These are phyloP conservation scores for Pulveroboletus sp. DNA, from an alignment of 768 basidiomycete species.

Conservation along the genomic window DNA sequence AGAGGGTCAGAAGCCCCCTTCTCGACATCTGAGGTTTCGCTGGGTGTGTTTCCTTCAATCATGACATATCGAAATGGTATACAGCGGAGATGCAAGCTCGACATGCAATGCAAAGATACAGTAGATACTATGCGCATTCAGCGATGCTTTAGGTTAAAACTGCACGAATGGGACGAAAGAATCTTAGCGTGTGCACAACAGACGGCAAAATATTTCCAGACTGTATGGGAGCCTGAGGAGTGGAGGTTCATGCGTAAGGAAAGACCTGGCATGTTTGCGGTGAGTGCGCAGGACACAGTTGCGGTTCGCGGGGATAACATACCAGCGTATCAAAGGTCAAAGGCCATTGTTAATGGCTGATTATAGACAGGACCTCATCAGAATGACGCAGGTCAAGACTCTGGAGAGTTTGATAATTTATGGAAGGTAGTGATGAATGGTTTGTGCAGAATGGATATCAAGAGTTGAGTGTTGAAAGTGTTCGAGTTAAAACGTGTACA, in stretches of 20 bases:
- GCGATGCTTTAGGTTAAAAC: conserved; percentile 10
- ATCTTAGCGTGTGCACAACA: background rate
- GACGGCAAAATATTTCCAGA: background rate
- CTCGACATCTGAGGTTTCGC: no score
- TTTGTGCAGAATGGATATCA: background rate
- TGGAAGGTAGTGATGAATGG: background rate
- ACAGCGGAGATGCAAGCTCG: background rate
- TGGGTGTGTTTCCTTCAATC: no score
- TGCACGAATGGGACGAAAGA: background rate
- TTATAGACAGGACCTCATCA: background rate
- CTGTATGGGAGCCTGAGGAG: background rate
- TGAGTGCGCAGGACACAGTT: background rate
- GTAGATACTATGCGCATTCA: conserved; percentile 12
- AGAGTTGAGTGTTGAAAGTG: background rate
- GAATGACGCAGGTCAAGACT: background rate
- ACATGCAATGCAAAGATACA: conserved; percentile 6
- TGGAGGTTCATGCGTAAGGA: background rate
- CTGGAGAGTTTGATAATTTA: background rate
- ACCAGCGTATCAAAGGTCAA: conserved; percentile 7
- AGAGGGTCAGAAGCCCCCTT: background rate
- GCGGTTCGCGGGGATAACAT: background rate
- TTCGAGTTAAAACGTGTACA: conserved; percentile 5
- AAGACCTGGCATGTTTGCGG: background rate
- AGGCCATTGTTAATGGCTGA: conserved; percentile 3
- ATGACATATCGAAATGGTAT: background rate